Evolutionary conservation across 225 moss, liverwort and hornwort species (phyloP).

Genomic region (Antitrichia curtipendula): DNA sequence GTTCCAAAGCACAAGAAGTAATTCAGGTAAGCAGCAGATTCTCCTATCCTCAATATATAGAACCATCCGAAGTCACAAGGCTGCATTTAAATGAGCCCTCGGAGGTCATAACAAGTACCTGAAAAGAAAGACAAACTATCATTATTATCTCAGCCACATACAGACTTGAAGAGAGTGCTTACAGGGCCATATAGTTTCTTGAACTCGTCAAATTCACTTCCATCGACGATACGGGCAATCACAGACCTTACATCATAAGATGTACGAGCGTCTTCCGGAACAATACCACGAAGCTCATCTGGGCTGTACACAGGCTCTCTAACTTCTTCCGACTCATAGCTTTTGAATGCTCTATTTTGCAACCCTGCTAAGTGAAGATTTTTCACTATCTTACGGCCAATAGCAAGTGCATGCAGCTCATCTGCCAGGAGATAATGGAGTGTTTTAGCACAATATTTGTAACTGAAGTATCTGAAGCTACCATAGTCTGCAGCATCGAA

Average conservation of each 20-base stretch:
- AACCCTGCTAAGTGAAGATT: constrained; percentile 83
- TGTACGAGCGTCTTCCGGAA: constrained; percentile 67
- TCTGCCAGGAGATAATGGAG: constrained; percentile 29
- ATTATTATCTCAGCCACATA: neutral
- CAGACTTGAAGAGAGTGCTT: constrained; percentile 19
- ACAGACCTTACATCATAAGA: constrained; percentile 79
- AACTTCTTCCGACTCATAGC: neutral
- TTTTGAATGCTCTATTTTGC: constrained; percentile 11
- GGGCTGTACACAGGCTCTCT: constrained; percentile 57
- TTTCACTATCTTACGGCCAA: constrained; percentile 72
- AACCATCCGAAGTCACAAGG: neutral
- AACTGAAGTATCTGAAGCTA: neutral
- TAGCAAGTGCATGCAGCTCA: constrained; percentile 89
- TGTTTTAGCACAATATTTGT: neutral
- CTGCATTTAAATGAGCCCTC: neutral
- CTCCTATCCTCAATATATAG: neutral
- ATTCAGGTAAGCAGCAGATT: neutral
- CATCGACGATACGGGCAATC: constrained; percentile 87
- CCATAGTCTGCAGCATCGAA: neutral
- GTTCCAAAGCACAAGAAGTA: constrained; percentile 1
- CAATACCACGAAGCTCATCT: constrained; percentile 72
- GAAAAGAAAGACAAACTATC: neutral
- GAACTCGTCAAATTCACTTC: constrained; percentile 97
- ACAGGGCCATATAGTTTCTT: constrained; percentile 92
- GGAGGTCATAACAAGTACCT: neutral